Evolutionary conservation across 805 yeast genomes (phyloP).

Genomic region (Spathaspora gorwiae): DNA sequence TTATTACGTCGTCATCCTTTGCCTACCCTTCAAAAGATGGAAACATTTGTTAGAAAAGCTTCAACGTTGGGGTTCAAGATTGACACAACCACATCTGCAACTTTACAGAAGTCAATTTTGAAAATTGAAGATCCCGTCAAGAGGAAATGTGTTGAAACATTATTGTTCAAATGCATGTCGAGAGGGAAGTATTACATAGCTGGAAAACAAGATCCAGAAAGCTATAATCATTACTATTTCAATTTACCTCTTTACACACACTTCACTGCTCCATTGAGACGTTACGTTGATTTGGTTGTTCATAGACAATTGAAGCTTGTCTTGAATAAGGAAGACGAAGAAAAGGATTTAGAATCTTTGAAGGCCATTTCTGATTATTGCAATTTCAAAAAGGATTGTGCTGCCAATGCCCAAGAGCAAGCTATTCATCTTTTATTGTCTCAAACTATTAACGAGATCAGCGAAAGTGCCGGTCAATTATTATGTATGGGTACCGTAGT

Average conservation of each 20-base stretch:
- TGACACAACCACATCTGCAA: conserved; percentile 69
- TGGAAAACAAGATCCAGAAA: conserved; percentile 78
- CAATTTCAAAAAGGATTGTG: conserved; percentile 92
- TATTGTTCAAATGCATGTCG: conserved; percentile 74
- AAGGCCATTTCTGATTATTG: conserved; percentile 87
- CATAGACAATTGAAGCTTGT: conserved; percentile 84
- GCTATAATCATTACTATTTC: conserved; percentile 72
- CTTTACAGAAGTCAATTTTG: conserved; percentile 68
- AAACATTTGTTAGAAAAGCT: conserved; percentile 70
- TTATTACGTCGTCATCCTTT: conserved; percentile 82
- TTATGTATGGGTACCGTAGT: conserved; percentile 81
- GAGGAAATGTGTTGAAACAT: conserved; percentile 72
- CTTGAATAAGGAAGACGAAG: conserved; percentile 27
- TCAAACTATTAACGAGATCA: conserved; percentile 75
- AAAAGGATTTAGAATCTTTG: conserved; percentile 56
- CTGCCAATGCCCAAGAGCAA: conserved; percentile 89
- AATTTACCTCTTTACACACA: conserved; percentile 87
- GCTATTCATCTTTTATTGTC: conserved; percentile 82
- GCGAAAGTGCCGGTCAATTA: conserved; percentile 70
- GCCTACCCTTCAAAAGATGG: conserved; percentile 79
- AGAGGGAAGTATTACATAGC: conserved; percentile 87
- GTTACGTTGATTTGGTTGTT: conserved; percentile 89
- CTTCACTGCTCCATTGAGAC: conserved; percentile 85
- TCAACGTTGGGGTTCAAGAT: conserved; percentile 60
- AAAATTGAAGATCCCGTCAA: conserved; percentile 55